Evolutionary conservation across 345 rosid genomes (phyloP), one percentile per base, ranked within the genome.

Genomic region (Eucalyptus cloeziana): DNA sequence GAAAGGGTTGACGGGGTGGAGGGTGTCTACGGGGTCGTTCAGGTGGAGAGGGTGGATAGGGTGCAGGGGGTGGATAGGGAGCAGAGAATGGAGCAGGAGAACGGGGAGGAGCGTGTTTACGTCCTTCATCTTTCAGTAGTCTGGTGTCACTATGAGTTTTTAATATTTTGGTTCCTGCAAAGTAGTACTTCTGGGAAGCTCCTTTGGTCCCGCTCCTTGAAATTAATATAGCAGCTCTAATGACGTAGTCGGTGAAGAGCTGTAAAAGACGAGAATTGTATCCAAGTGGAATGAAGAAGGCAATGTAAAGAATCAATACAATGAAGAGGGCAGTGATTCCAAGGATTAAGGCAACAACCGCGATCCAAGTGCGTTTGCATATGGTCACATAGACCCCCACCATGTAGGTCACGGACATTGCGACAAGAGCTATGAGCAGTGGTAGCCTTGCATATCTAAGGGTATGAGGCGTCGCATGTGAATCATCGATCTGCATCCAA

Each of bases 271-370:
- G 15, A 60, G 7, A 60, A 2, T 27, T 27, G 67, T 60, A 60
- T 6, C 14, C 67, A 60, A 60, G 67, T 6, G n/a, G 47, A 16
- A 51, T 11, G 30, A 58, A 58, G 1, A n/a, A 6, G 76, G 33
- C 37, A 13, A 7, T 14, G 76, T n/a, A n/a, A 30, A 64, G 33
- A 30, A 30, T 4, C 71, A 64, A 30, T 14, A n/a, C 4, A 13
- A n/a, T 0, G 37, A 64, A 64, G 76, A 64, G 37, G 37, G 76
- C 40, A 67, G 21, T 31, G 76, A 67, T 67, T 67, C 40, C 76
- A 9, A 67, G 1, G 21, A 31, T 31, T 17, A 7, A 67, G 22
- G 5, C 40, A 7, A 15, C 6, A 15, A n/a, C 0, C 1, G 40
- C 22, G 2, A 67, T 14, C 40, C 76, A 15, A n/a, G 40, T 67